Conservation (phyloP, 768 basidiomycete species). For the Peribolospora kevripleyi region DNA sequence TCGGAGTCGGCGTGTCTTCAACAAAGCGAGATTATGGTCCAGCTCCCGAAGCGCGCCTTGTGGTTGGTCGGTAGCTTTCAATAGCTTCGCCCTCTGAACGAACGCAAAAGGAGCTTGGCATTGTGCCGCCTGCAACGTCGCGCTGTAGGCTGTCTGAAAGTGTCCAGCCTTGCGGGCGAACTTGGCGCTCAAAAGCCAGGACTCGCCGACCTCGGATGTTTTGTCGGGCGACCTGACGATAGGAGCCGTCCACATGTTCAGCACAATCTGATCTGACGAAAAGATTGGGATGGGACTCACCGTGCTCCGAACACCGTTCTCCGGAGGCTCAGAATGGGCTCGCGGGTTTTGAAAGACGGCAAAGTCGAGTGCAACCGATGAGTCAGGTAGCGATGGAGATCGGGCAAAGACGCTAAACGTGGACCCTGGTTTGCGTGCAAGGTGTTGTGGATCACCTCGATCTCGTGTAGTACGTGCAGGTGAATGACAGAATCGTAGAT, state of each 20-base stretch:
- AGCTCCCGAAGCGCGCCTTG: slow-evolving; percentile 68
- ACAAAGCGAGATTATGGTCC: slow-evolving; percentile 32
- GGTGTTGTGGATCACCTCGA: slow-evolving; percentile 30
- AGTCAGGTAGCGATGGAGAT: slow-evolving; percentile 23
- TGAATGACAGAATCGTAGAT: slow-evolving; percentile 67
- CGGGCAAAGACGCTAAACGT: background rate
- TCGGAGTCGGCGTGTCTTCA: slow-evolving; percentile 1
- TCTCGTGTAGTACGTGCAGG: slow-evolving; percentile 63
- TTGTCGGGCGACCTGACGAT: background rate
- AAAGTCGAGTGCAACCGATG: slow-evolving; percentile 49
- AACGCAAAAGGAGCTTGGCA: slow-evolving; percentile 48
- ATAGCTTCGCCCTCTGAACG: slow-evolving; percentile 69
- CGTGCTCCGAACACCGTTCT: slow-evolving; percentile 53
- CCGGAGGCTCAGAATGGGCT: slow-evolving; percentile 70
- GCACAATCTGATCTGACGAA: background rate
- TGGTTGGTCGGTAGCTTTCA: slow-evolving; percentile 52
- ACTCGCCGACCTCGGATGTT: slow-evolving; percentile 35
- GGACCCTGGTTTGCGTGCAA: background rate
- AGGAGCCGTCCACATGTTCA: background rate
- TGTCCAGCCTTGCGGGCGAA: slow-evolving; percentile 88
- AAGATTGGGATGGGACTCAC: slow-evolving; percentile 22
- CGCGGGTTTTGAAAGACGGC: slow-evolving; percentile 67
- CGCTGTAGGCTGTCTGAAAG: slow-evolving; percentile 89
- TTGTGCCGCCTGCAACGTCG: slow-evolving; percentile 68
- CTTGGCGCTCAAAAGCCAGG: slow-evolving; percentile 85